These are phyloP conservation scores for Paramecium octaurelia DNA, from an alignment of 73 alveolate genomes.

Conservation along the genomic window DNA sequence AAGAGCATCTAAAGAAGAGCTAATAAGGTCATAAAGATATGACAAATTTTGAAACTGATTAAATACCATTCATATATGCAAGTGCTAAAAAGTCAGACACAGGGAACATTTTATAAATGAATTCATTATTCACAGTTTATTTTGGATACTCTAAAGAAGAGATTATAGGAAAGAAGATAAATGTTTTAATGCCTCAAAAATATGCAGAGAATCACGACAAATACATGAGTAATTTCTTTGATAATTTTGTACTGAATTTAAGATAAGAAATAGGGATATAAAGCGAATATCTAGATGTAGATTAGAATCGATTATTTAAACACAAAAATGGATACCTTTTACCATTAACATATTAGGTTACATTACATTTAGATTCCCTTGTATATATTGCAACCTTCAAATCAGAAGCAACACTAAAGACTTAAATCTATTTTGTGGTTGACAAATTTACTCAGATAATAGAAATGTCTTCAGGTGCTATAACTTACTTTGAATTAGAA, in stretches of 20 bases:
- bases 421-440: not conserved
- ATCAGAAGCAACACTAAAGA: not conserved
- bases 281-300: constrained; percentile 32
- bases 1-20: not conserved
- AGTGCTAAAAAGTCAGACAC: not conserved
- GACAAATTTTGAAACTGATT: not conserved
- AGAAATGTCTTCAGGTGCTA: constrained; percentile 54
- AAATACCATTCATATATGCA: constrained; percentile 14
- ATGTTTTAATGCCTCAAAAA: constrained; percentile 5
- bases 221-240: constrained; percentile 10
- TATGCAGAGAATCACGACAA: constrained; percentile 46
- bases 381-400: not conserved
- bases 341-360: constrained; percentile 42
- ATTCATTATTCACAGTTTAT: constrained; percentile 42
- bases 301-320: not conserved
- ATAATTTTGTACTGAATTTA: not conserved
- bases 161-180: not conserved
- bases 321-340: constrained; percentile 55
- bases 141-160: constrained; percentile 59
- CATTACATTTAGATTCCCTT: not conserved
- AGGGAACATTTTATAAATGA: constrained; percentile 11
- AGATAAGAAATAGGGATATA: not conserved
- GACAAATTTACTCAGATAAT: not conserved
- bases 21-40: not conserved
- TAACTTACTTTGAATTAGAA: constrained; percentile 29